Conservation (phyloP, 495 filamentous ascomycete species). For the Penicillium pulvis region DNA sequence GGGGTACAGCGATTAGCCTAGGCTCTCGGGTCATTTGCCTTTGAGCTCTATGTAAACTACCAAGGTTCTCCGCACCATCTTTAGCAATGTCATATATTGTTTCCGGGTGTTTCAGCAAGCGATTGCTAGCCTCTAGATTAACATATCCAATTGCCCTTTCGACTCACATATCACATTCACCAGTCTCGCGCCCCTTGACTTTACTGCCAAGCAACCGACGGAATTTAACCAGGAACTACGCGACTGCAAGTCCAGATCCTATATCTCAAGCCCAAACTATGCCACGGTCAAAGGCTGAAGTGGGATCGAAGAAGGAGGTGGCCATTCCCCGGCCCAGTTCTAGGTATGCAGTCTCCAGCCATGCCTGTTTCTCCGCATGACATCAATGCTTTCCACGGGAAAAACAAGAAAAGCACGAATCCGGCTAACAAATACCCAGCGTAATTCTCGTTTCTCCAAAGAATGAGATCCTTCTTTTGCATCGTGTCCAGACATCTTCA, state of each 20-base stretch:
- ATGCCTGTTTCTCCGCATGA: neutral
- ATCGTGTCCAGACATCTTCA: conserved; percentile 76
- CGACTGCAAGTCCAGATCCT: conserved; percentile 6
- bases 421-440: conserved; percentile 44
- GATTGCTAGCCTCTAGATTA: conserved; percentile 12
- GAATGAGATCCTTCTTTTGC: conserved; percentile 86
- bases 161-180: neutral
- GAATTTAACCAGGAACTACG: neutral
- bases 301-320: conserved; percentile 26
- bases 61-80: conserved; percentile 1
- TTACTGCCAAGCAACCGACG: neutral
- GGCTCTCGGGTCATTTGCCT: conserved; percentile 25
- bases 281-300: conserved; percentile 22
- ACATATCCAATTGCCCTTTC: neutral
- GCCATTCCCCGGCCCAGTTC: conserved; percentile 42
- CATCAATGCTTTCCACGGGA: conserved; percentile 3
- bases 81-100: conserved; percentile 18
- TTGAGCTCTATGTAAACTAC: conserved; percentile 19
- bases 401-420: neutral
- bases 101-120: conserved; percentile 4
- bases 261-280: conserved; percentile 14
- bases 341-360: conserved; percentile 16
- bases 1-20: conserved; percentile 33
- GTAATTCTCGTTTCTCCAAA: conserved; percentile 82
- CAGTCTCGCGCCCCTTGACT: neutral